phyloP scores from a whole-genome alignment of 2,329 filamentous ascomycete genomes.

The Colletotrichum shisoi region DNA sequence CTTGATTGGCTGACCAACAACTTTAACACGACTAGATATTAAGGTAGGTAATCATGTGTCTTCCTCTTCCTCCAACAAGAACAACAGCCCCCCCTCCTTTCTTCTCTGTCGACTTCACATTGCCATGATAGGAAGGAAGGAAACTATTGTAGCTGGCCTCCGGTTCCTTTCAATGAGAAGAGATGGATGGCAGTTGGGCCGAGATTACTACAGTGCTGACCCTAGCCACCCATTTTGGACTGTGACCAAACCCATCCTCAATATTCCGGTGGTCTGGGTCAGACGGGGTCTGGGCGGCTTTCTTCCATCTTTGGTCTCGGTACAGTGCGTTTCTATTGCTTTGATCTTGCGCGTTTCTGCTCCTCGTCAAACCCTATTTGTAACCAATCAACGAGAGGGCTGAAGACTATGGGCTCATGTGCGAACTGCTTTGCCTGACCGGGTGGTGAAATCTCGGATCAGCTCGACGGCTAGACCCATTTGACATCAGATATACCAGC shows the following conservation, averaged over 20 bases:
- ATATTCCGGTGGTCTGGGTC: constrained; percentile 15
- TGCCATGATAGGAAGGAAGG: not conserved
- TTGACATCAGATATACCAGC: not conserved
- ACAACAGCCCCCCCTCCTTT: too few species aligned
- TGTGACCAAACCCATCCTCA: not conserved
- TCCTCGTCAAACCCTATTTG: not conserved
- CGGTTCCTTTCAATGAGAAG: not conserved
- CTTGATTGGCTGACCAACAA: not conserved
- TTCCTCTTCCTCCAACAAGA: too few species aligned
- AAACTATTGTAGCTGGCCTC: not conserved
- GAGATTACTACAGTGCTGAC: constrained; percentile 4
- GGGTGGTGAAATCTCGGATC: not conserved
- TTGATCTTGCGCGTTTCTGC: not conserved
- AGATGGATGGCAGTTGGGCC: not conserved
- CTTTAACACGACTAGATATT: not conserved
- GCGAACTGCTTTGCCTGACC: not conserved
- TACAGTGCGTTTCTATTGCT: not conserved
- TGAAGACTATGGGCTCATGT: not conserved
- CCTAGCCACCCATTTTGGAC: constrained; percentile 6
- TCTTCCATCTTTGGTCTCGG: constrained; percentile 16
- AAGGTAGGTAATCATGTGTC: not conserved
- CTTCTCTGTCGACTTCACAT: not conserved
- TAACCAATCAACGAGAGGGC: not conserved
- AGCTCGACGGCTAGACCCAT: too few species aligned
- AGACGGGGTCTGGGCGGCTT: constrained; percentile 10